Evolutionary conservation across 805 yeast genomes (phyloP).

Genomic region (Myxozyma sirexii): DNA sequence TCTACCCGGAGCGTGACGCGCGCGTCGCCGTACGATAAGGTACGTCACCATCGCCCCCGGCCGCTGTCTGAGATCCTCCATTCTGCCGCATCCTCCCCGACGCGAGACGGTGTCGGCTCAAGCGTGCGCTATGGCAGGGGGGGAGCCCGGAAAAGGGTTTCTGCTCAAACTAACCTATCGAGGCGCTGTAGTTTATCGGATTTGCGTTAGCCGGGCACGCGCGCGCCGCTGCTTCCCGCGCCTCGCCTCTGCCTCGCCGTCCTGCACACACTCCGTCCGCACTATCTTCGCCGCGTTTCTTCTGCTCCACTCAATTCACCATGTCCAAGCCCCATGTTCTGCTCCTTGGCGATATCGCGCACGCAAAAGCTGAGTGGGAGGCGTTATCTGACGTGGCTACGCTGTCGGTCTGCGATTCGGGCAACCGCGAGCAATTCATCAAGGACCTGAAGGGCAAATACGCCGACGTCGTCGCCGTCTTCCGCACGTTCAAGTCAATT

Average conservation of each 20-base stretch:
- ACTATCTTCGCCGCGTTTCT: slow-evolving; percentile 5
- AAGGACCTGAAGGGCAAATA: slow-evolving; percentile 49
- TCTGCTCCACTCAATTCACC: slow-evolving; percentile 6
- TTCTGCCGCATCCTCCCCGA: no score
- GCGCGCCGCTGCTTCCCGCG: background rate
- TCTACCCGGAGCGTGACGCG: no score
- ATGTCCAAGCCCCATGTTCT: slow-evolving; percentile 59
- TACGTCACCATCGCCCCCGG: no score
- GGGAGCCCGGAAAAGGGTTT: background rate
- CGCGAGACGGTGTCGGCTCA: no score
- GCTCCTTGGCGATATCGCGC: slow-evolving; percentile 62
- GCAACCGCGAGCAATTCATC: slow-evolving; percentile 46
- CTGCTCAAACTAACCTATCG: background rate
- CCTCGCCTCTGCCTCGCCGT: background rate
- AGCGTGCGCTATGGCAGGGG: no score
- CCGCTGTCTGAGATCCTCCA: no score
- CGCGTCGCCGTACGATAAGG: no score
- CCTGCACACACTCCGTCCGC: background rate
- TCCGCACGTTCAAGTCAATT: slow-evolving; percentile 59
- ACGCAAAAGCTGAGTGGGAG: slow-evolving; percentile 70
- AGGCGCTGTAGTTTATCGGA: background rate
- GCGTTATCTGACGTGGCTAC: slow-evolving; percentile 46
- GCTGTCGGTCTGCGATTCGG: slow-evolving; percentile 25
- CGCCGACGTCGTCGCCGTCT: slow-evolving; percentile 48
- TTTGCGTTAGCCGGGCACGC: slow-evolving; percentile 1